A percentile compares a stretch with the other conserved stretches of the same genome.
Evolutionary conservation across 2,329 filamentous ascomycete species (phyloP).

Genomic region (Periconia sp.): DNA sequence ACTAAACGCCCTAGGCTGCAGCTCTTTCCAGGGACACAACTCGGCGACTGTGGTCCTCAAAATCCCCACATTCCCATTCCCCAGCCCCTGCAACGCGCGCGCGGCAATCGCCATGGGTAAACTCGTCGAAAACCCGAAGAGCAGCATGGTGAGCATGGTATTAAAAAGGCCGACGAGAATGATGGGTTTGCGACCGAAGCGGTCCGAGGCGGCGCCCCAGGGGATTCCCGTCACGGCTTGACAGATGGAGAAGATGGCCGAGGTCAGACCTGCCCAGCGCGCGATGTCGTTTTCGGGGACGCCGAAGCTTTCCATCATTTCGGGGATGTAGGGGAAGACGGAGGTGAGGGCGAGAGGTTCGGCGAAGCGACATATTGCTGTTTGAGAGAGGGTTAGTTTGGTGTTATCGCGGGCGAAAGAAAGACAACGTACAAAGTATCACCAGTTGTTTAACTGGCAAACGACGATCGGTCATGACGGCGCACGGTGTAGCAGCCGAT

Average conservation of each 20-base stretch:
- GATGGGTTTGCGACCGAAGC: conserved; percentile 81
- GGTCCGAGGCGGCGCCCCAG: conserved; percentile 83
- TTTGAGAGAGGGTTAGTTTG: neutral
- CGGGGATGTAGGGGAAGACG: conserved; percentile 90
- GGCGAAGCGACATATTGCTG: conserved; percentile 88
- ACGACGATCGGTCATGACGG: conserved; percentile 40
- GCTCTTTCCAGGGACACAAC: conserved; percentile 80
- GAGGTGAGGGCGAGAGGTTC: conserved; percentile 92
- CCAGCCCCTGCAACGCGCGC: conserved; percentile 75
- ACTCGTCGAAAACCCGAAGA: conserved; percentile 82
- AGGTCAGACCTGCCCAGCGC: conserved; percentile 83
- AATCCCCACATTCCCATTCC: conserved; percentile 85
- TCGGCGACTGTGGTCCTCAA: conserved; percentile 91
- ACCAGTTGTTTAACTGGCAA: conserved; percentile 44
- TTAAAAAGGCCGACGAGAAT: conserved; percentile 72
- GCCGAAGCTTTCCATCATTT: conserved; percentile 46
- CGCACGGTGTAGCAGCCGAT: conserved; percentile 3
- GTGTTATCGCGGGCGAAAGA: neutral
- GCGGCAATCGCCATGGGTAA: conserved; percentile 78
- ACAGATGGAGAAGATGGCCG: conserved; percentile 76
- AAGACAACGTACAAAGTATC: conserved; percentile 36
- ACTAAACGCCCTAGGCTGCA: conserved; percentile 87
- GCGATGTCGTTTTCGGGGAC: conserved; percentile 44
- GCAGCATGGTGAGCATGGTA: conserved; percentile 78
- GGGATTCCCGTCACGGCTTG: conserved; percentile 82